Evolutionary conservation across 805 yeast genomes (phyloP).

Genomic region (Starmerella khaoyaiensis): DNA sequence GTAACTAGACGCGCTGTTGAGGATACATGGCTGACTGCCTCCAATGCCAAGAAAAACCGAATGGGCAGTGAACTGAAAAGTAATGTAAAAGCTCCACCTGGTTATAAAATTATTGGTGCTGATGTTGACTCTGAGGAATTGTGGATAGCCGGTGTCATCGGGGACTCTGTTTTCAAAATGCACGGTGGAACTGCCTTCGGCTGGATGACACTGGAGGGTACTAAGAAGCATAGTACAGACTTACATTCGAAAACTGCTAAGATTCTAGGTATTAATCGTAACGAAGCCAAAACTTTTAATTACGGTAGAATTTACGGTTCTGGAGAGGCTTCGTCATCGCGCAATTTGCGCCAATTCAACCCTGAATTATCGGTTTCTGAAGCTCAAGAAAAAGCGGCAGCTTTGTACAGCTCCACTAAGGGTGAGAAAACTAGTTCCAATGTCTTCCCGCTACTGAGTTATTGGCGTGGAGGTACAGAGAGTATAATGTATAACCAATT

Average conservation of each 20-base stretch:
- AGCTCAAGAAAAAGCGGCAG: conserved; percentile 51
- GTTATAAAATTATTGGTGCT: conserved; percentile 90
- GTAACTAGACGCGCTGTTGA: conserved; percentile 94
- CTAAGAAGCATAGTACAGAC: conserved; percentile 83
- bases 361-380: conserved; percentile 52
- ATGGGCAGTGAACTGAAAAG: conserved; percentile 92
- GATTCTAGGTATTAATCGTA: conserved; percentile 76
- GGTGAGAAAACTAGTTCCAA: conserved; percentile 38
- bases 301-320: conserved; percentile 98
- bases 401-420: conserved; percentile 68
- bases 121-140: conserved; percentile 97
- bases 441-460: conserved; percentile 23
- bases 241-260: conserved; percentile 87
- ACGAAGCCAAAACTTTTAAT: conserved; percentile 89
- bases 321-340: conserved; percentile 78
- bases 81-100: conserved; percentile 71
- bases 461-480: conserved; percentile 76
- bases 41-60: conserved; percentile 74
- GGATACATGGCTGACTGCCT: conserved; percentile 94
- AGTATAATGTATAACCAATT: conserved; percentile 79
- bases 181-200: conserved; percentile 97
- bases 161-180: conserved; percentile 74
- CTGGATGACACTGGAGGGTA: conserved; percentile 98
- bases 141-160: conserved; percentile 93
- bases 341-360: conserved; percentile 72